A percentile compares a stretch with the other conserved stretches of the same genome.
Conservation (phyloP, 2,329 filamentous ascomycete species). For the Nigrospora osmanthi region DNA sequence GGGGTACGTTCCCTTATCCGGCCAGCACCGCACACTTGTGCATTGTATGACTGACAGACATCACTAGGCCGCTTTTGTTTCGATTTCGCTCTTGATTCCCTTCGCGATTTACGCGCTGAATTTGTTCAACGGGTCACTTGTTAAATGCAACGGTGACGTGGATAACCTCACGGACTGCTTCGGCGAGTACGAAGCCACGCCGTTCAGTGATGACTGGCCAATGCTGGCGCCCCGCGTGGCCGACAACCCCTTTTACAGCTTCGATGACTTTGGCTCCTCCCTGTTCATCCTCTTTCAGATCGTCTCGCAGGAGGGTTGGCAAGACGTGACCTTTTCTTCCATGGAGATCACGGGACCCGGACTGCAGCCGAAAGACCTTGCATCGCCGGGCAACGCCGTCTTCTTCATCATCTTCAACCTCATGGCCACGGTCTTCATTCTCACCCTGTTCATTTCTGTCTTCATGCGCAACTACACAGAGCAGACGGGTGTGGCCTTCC, state of each 20-base stretch:
- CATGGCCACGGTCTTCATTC: constrained; percentile 88
- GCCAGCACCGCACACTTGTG: background rate
- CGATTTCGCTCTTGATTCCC: constrained; percentile 85
- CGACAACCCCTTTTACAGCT: constrained; percentile 77
- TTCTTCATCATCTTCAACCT: constrained; percentile 98
- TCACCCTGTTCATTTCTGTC: constrained; percentile 96
- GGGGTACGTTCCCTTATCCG: constrained; percentile 48
- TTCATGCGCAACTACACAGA: constrained; percentile 99
- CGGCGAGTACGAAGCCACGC: constrained; percentile 70
- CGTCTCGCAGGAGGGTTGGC: constrained; percentile 97
- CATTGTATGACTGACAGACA: too few species aligned
- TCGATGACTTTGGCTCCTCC: constrained; percentile 89
- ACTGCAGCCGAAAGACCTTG: constrained; percentile 61
- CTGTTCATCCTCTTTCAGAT: constrained; percentile 98
- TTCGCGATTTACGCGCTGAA: constrained; percentile 96
- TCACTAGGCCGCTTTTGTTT: constrained; percentile 72
- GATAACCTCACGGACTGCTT: constrained; percentile 63
- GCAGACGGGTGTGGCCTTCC: constrained; percentile 91
- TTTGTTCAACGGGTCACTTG: constrained; percentile 77
- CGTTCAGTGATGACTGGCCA: constrained; percentile 68
- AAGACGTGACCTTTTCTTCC: constrained; percentile 79
- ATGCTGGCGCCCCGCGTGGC: constrained; percentile 77
- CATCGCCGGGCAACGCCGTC: constrained; percentile 75
- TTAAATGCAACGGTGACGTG: constrained; percentile 62
- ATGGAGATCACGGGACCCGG: constrained; percentile 74